Conservation (phyloP, 495 filamentous ascomycete genomes). For the Aspergillus wentii region DNA sequence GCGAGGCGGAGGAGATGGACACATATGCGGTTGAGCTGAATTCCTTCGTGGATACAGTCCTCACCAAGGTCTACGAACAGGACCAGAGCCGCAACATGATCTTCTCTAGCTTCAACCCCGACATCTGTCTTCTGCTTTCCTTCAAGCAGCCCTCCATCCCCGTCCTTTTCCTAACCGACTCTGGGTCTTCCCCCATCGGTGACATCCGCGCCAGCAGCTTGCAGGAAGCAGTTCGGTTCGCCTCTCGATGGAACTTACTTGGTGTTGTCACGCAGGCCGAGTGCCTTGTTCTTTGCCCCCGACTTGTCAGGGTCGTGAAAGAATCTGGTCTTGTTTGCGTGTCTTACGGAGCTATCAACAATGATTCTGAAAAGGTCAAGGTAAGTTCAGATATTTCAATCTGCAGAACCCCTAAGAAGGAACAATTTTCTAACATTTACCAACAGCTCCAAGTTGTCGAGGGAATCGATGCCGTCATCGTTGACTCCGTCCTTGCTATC, state of each 20-base stretch:
- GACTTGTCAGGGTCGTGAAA: constrained; percentile 95
- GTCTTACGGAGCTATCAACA: constrained; percentile 88
- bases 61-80: constrained; percentile 78
- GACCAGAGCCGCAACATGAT: constrained; percentile 76
- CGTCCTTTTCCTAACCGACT: constrained; percentile 90
- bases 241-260: constrained; percentile 87
- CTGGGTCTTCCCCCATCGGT: constrained; percentile 67
- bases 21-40: constrained; percentile 96
- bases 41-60: constrained; percentile 90
- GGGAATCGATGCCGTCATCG: constrained; percentile 95
- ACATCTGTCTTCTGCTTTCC: constrained; percentile 86
- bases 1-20: constrained; percentile 94
- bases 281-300: constrained; percentile 79
- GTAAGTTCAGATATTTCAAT: too few species aligned
- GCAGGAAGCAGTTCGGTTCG: constrained; percentile 93
- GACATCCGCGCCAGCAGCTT: constrained; percentile 90
- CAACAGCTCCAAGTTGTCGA: constrained; percentile 81
- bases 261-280: constrained; percentile 83
- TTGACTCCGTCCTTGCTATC: constrained; percentile 85
- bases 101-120: constrained; percentile 95
- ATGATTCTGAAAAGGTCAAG: constrained; percentile 77
- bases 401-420: too few species aligned
- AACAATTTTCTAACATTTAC: constrained; percentile 6
- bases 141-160: constrained; percentile 97
- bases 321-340: constrained; percentile 91